Evolutionary conservation across 805 yeast species (phyloP).

Genomic region (Myxozyma nipponensis): DNA sequence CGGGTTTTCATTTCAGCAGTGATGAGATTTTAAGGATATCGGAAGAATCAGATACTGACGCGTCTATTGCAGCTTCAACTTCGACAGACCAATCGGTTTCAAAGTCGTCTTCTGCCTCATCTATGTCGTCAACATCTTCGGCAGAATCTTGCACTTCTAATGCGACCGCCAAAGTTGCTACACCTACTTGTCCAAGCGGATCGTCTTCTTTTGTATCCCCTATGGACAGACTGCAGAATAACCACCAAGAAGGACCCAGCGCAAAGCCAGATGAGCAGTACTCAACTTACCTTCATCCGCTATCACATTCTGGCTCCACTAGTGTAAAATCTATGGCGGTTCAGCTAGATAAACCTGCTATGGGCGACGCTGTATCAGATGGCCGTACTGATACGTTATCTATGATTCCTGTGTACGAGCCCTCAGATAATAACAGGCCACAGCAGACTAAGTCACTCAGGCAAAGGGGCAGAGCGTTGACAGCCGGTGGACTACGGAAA

Average conservation of each 20-base stretch:
- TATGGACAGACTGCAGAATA: neutral
- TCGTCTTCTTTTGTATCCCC: neutral
- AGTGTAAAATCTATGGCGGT: too few relatives aligned
- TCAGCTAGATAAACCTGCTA: neutral
- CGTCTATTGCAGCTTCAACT: neutral
- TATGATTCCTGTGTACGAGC: conserved; percentile 2
- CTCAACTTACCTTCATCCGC: too few relatives aligned
- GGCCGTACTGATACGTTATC: conserved; percentile 12
- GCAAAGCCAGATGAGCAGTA: too few relatives aligned
- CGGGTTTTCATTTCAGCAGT: neutral
- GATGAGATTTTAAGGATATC: neutral
- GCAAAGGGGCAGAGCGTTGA: conserved; percentile 7
- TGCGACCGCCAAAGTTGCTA: neutral
- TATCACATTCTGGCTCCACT: too few relatives aligned
- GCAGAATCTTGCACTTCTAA: neutral
- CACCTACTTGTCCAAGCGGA: conserved; percentile 1
- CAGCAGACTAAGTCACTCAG: conserved; percentile 2
- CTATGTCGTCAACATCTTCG: conserved; percentile 10
- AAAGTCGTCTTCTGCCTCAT: conserved; percentile 8
- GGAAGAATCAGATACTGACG: neutral
- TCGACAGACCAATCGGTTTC: neutral
- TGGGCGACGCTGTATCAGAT: neutral
- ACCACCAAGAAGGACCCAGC: too few relatives aligned
- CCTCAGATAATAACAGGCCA: neutral
- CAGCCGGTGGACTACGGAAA: conserved; percentile 3